Percentiles rank a stretch among this genome's conserved stretches.
Conservation (phyloP, 83 land plant species). For the Picea mariana region DNA sequence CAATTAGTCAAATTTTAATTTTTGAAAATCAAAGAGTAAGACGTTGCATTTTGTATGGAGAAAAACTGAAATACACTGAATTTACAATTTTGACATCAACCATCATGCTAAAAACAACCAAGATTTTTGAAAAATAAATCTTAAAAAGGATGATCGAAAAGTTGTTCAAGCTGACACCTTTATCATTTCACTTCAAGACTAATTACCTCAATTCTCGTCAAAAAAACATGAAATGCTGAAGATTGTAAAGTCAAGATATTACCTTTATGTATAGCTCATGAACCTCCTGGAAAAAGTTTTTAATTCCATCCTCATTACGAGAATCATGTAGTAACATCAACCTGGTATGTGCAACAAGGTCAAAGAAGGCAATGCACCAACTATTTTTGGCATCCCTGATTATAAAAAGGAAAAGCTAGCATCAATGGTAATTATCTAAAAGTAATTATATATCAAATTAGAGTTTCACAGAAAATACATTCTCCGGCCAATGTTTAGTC, state of each 20-base stretch:
- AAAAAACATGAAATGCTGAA: background rate
- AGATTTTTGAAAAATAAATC: background rate
- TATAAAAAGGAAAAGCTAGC: background rate
- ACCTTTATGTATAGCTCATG: constrained; percentile 99
- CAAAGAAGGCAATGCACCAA: constrained; percentile 15
- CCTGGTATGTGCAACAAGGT: constrained; percentile 67
- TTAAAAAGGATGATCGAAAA: background rate
- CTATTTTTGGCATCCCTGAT: constrained; percentile 1
- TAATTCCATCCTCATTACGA: constrained; percentile 96
- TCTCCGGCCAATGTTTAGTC: background rate
- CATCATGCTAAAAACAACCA: background rate
- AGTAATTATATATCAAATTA: background rate
- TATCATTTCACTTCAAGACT: background rate
- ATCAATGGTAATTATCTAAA: background rate
- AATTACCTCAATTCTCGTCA: background rate
- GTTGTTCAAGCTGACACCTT: background rate
- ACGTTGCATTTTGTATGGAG: background rate
- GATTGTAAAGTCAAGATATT: constrained; percentile 12
- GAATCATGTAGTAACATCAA: constrained; percentile 98
- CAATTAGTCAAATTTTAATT: background rate
- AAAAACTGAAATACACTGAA: background rate
- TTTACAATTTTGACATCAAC: background rate
- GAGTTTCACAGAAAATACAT: background rate
- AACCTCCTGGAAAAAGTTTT: constrained; percentile 98
- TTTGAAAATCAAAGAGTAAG: background rate